These are phyloP conservation scores for Tolypocladium cylindrosporum DNA, from an alignment of 2,329 filamentous ascomycete species.

Conservation along the genomic window DNA sequence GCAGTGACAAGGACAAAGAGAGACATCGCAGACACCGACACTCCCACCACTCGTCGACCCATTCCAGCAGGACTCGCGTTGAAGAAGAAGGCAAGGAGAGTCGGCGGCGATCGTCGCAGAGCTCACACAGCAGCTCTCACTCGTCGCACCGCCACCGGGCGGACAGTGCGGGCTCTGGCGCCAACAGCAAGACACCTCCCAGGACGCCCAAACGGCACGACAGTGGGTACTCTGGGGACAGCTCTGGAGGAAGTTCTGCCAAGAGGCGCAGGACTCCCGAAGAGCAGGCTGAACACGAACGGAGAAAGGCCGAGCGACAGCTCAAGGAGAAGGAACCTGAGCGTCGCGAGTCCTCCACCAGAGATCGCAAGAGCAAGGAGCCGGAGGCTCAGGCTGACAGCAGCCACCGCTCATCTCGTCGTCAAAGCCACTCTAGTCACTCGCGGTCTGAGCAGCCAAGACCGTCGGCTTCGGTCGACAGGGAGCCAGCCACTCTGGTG, in stretches of 20 bases:
- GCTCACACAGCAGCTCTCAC: constrained; percentile 10
- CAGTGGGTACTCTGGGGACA: constrained; percentile 35
- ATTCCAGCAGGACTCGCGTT: constrained; percentile 18
- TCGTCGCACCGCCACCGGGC: constrained; percentile 24
- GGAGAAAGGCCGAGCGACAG: constrained; percentile 35
- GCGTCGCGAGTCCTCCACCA: constrained; percentile 10
- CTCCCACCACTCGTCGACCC: constrained; percentile 25
- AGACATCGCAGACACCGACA: constrained; percentile 31
- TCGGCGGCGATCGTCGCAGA: constrained; percentile 15
- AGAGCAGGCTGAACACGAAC: constrained; percentile 40
- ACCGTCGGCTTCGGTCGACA: constrained; percentile 14
- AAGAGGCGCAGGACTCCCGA: constrained; percentile 32
- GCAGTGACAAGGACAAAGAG: constrained; percentile 27
- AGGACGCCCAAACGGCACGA: constrained; percentile 34
- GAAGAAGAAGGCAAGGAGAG: constrained; percentile 21
- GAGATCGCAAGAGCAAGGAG: constrained; percentile 21
- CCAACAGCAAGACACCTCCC: constrained; percentile 21
- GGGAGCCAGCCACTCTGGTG: constrained; percentile 8
- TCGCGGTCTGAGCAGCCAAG: constrained; percentile 18
- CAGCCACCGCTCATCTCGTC: constrained; percentile 27
- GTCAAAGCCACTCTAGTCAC: constrained; percentile 29
- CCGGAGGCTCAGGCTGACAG: constrained; percentile 18
- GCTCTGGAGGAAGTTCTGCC: constrained; percentile 21
- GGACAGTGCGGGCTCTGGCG: constrained; percentile 24
- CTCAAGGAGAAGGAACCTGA: constrained; percentile 17